Evolutionary conservation across 352 stramenopile species (phyloP), one percentile per base, ranked within the genome.

Genomic region (Pythium sukuiense): DNA sequence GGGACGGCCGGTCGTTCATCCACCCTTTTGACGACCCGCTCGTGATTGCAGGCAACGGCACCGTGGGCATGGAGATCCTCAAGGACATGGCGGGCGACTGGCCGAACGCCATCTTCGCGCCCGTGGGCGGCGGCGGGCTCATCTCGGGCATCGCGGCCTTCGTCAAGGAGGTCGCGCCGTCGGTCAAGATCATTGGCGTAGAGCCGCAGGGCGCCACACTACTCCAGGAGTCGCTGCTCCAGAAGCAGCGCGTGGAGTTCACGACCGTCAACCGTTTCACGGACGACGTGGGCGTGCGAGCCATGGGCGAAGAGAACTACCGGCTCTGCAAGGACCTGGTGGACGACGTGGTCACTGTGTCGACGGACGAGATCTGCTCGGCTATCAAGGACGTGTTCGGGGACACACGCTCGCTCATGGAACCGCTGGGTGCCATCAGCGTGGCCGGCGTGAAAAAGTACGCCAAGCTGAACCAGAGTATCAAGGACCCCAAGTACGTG

Each of bases 21-120:
- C 97, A 99, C 73, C 97, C 97, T 33, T 99, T 99, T 73, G 96
- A 99, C 74, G 97, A 99, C 74, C 95, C 95, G 14, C 77, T 96
- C 57, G 93, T 99, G 50, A 99, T 99, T 76, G 97, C 97, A 30
- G 97, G 97, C 37, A 98, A 99, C 59, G 97, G 97, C 49, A 99
- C 97, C 0, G 93, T 99, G 63, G 97, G 88, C 50, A 96, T 98
- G 89, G 94, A 98, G 74, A 95, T 97, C 49, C 64, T 96, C 43
- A 89, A 93, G 59, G 84, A 93, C 79, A 92, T 73, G 29, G 91
- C 97, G 7, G 94, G 90, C 43, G 69, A 92, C 53, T 90, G 88
- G 61, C 85, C 98, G 9, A 83, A 99, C 76, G 96, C 90, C 20
- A 98, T 99, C 66, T 99, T 99, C 80, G 80, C 92, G n/a, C 97